A percentile compares a stretch with the other conserved stretches of the same genome.
phyloP scores from a whole-genome alignment of 2,329 filamentous ascomycete species.

The Alternaria incomplexa region DNA sequence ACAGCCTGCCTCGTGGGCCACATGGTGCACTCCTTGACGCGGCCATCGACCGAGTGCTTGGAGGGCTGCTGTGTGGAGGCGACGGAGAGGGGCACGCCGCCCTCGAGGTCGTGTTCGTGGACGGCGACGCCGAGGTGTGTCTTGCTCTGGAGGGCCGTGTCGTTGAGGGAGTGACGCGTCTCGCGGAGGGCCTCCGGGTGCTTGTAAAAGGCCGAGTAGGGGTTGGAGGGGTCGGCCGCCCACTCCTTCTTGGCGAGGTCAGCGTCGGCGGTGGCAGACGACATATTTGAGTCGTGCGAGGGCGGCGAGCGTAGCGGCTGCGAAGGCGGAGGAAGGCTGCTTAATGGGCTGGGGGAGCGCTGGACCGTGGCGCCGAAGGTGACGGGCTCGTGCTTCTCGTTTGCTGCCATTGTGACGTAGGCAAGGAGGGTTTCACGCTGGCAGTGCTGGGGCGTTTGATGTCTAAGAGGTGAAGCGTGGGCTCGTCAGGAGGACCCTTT shows the following conservation, averaged over 20 bases:
- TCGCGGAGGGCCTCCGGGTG: constrained; percentile 55
- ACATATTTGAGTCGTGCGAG: constrained; percentile 42
- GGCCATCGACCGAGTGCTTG: constrained; percentile 51
- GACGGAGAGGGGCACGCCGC: constrained; percentile 41
- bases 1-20: constrained; percentile 58
- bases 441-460: constrained; percentile 12
- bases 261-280: constrained; percentile 40
- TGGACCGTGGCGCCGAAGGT: constrained; percentile 55
- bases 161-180: constrained; percentile 50
- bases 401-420: constrained; percentile 36
- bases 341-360: constrained; percentile 25
- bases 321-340: constrained; percentile 14
- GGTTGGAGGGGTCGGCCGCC: constrained; percentile 46
- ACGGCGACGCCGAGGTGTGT: constrained; percentile 39
- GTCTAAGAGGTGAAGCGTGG: neutral
- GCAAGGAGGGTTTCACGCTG: constrained; percentile 12
- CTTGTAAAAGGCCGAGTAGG: constrained; percentile 57
- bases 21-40: constrained; percentile 58
- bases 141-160: constrained; percentile 33
- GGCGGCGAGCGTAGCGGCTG: constrained; percentile 37
- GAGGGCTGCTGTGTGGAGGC: constrained; percentile 49
- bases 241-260: constrained; percentile 34
- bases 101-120: constrained; percentile 51
- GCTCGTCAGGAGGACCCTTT: constrained; percentile 16
- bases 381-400: constrained; percentile 39